Percentiles rank a stretch among this genome's conserved stretches.
Conservation (phyloP, 2,329 filamentous ascomycete species). For the Fusarium mexicanum region DNA sequence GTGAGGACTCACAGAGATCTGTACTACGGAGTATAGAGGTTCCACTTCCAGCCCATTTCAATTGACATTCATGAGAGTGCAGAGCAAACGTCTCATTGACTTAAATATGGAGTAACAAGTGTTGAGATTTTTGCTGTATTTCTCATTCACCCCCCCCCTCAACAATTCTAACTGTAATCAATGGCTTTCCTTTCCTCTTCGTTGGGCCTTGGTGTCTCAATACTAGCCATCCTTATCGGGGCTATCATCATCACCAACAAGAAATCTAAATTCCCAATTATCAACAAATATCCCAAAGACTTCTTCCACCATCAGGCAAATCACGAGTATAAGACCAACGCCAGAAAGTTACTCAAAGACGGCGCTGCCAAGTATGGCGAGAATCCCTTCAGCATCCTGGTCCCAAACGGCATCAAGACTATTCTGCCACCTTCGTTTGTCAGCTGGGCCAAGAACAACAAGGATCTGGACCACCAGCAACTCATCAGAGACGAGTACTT, state of each 20-base stretch:
- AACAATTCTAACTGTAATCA: neutral
- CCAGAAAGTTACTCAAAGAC: neutral
- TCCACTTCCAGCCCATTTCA: neutral
- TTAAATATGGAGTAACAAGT: neutral
- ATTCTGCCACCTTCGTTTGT: neutral
- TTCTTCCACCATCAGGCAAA: neutral
- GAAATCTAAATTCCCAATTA: neutral
- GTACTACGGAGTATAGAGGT: neutral
- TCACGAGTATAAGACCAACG: neutral
- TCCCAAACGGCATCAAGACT: neutral
- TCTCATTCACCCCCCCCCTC: accelerated
- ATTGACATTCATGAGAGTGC: accelerated
- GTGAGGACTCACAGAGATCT: neutral
- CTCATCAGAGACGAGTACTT: neutral
- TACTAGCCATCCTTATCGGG: neutral
- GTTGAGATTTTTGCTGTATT: neutral
- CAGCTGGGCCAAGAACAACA: neutral
- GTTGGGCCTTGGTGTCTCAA: neutral
- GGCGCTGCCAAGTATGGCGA: neutral
- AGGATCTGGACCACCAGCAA: neutral
- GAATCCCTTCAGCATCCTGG: neutral
- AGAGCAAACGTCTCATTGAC: neutral
- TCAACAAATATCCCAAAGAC: neutral
- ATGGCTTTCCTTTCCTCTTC: neutral
- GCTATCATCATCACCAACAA: neutral